Evolutionary conservation across 169 alveolate species (phyloP).

Genomic region (Miamiensis avidus): DNA sequence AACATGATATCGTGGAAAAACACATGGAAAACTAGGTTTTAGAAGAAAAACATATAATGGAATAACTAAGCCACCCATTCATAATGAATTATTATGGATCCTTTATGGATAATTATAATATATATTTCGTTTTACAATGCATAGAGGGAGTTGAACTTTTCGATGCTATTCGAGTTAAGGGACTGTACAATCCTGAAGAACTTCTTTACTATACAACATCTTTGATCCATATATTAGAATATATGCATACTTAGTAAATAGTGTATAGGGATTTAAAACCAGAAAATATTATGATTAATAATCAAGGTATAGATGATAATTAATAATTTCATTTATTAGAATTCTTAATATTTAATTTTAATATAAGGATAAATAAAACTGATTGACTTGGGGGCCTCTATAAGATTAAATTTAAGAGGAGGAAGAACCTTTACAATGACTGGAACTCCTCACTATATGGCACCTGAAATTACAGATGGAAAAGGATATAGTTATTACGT

Average conservation of each 20-base stretch:
- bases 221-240: slow-evolving; percentile 27
- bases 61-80: slow-evolving; percentile 21
- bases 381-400: slow-evolving; percentile 66
- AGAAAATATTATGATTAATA: slow-evolving; percentile 73
- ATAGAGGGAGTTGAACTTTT: slow-evolving; percentile 72
- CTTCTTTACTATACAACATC: slow-evolving; percentile 54
- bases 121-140: slow-evolving; percentile 52
- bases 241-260: neutral
- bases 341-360: slow-evolving; percentile 59
- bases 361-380: slow-evolving; percentile 52
- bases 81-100: slow-evolving; percentile 46
- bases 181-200: slow-evolving; percentile 50
- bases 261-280: slow-evolving; percentile 79
- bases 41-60: neutral
- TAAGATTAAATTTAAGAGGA: slow-evolving; percentile 13
- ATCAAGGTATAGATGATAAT: slow-evolving; percentile 31
- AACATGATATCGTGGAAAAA: neutral
- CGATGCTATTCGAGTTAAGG: slow-evolving; percentile 58
- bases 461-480: slow-evolving; percentile 77
- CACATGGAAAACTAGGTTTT: neutral
- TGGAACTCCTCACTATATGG: slow-evolving; percentile 79
- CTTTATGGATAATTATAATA: slow-evolving; percentile 28
- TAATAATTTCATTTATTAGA: slow-evolving; percentile 69
- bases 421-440: slow-evolving; percentile 54
- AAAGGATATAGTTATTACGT: slow-evolving; percentile 43